Evolutionary conservation across 225 moss, liverwort and hornwort genomes (phyloP).

Genomic region (Asterella californica): DNA sequence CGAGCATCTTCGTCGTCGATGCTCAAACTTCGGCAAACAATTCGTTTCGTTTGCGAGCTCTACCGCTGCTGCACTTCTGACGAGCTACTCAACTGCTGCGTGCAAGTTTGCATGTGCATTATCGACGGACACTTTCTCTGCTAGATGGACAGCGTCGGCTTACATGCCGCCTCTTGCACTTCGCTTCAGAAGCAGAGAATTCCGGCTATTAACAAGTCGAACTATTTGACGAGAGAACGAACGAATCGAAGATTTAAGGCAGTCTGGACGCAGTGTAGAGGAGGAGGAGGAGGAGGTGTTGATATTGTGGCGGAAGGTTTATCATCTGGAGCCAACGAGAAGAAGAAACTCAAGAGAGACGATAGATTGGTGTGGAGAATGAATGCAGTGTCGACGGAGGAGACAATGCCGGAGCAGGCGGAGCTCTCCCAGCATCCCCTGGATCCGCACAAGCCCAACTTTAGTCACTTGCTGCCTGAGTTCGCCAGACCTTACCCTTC

Average conservation of each 20-base stretch:
- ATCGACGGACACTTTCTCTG: background rate
- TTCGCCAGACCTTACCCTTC: constrained; percentile 56
- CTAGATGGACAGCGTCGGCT: background rate
- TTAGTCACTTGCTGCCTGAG: constrained; percentile 53
- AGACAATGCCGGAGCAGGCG: constrained; percentile 41
- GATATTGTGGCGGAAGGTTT: background rate
- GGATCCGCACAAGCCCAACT: constrained; percentile 72
- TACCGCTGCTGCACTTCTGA: background rate
- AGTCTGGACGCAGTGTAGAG: background rate
- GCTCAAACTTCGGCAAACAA: background rate
- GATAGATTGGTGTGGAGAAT: background rate
- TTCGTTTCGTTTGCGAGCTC: background rate
- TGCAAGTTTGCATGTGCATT: background rate
- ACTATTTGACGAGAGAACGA: background rate
- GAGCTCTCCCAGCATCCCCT: constrained; percentile 54
- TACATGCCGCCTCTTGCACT: background rate
- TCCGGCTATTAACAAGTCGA: background rate
- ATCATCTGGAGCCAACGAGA: background rate
- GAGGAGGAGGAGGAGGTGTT: background rate
- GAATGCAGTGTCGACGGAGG: constrained; percentile 11
- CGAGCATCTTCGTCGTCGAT: background rate
- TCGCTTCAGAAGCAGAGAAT: background rate
- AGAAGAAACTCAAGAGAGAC: background rate
- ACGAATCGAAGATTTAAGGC: too few species aligned
- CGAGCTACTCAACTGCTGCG: background rate